Percentiles rank a stretch among this genome's conserved stretches.
Evolutionary conservation across 352 stramenopile species (phyloP).

Genomic region (Pseudoperonospora humuli): DNA sequence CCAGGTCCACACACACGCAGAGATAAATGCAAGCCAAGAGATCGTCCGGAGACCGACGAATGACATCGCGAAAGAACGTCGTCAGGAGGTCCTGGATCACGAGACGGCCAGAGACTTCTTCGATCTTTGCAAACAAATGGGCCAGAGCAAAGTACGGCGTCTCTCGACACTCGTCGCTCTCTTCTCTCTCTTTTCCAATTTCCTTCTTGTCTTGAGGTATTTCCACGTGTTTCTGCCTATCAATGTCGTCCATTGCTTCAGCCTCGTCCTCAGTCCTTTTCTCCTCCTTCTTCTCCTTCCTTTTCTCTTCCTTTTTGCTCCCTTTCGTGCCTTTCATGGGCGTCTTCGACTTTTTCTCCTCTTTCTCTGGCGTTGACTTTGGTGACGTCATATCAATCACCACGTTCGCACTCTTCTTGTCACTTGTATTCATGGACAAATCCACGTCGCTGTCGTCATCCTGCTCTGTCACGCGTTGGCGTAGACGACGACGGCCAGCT

Average conservation of each 20-base stretch:
- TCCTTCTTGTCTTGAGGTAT: slow-evolving; percentile 9
- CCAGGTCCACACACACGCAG: slow-evolving; percentile 88
- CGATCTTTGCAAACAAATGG: slow-evolving; percentile 70
- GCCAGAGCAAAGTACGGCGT: slow-evolving; percentile 57
- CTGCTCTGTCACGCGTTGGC: slow-evolving; percentile 54
- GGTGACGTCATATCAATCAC: slow-evolving; percentile 33
- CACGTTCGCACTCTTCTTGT: slow-evolving; percentile 20
- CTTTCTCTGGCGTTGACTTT: slow-evolving; percentile 8
- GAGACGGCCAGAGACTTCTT: slow-evolving; percentile 58
- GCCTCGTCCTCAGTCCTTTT: neutral
- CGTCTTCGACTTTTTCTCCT: slow-evolving; percentile 5
- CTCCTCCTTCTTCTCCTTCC: slow-evolving; percentile 1
- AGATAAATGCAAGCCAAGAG: slow-evolving; percentile 89
- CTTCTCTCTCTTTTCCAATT: slow-evolving; percentile 1
- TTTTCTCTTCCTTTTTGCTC: neutral
- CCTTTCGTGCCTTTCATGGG: slow-evolving; percentile 3
- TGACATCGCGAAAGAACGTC: slow-evolving; percentile 78
- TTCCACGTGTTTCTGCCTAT: slow-evolving; percentile 4
- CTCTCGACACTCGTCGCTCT: slow-evolving; percentile 12
- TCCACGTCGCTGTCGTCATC: slow-evolving; percentile 42
- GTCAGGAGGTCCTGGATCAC: slow-evolving; percentile 84
- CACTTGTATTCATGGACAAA: slow-evolving; percentile 10
- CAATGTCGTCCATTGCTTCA: slow-evolving; percentile 3
- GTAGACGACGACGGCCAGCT: slow-evolving; percentile 53
- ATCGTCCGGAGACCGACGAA: slow-evolving; percentile 67